Evolutionary conservation across 139 green algal genomes (phyloP).

Genomic region (Microglena sp.): DNA sequence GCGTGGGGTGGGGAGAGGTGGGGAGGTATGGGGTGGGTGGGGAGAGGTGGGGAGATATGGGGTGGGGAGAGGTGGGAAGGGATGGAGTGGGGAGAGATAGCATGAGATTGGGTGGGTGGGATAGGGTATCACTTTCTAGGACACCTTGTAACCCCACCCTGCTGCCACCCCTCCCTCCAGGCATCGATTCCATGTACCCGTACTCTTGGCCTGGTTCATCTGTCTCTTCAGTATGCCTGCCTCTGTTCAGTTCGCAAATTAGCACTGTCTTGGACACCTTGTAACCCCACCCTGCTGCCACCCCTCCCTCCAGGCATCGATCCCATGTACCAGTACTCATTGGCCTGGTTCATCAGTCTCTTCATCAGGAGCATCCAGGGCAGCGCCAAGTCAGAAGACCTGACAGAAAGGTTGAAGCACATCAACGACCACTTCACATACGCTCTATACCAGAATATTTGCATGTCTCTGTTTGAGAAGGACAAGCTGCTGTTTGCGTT

Average conservation of each 20-base stretch:
- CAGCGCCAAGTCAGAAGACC: conserved; percentile 2
- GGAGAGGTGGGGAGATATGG: too few relatives aligned
- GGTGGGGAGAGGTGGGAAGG: too few relatives aligned
- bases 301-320: conserved; percentile 40
- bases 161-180: conserved; percentile 28
- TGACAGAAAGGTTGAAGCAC: conserved; percentile 31
- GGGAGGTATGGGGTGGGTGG: too few relatives aligned
- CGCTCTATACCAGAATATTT: conserved; percentile 65
- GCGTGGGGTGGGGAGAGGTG: too few relatives aligned
- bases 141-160: too few relatives aligned
- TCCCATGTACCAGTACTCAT: conserved; percentile 67
- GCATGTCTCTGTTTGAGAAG: conserved; percentile 67
- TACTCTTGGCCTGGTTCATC: conserved; percentile 60
- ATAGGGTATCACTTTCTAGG: too few relatives aligned
- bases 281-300: conserved; percentile 15
- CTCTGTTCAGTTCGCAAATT: too few relatives aligned
- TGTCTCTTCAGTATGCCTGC: too few relatives aligned
- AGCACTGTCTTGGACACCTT: too few relatives aligned
- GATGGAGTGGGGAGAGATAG: too few relatives aligned
- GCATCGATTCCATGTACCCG: conserved; percentile 66
- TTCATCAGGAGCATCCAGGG: conserved; percentile 23
- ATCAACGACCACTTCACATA: conserved; percentile 72
- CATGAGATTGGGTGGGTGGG: too few relatives aligned
- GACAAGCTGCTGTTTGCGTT: conserved; percentile 75
- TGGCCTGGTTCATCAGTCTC: conserved; percentile 56